A percentile compares a stretch with the other conserved stretches of the same genome.
These are phyloP conservation scores for Leccinum subgranulosum DNA, from an alignment of 768 basidiomycete species.

Conservation along the genomic window DNA sequence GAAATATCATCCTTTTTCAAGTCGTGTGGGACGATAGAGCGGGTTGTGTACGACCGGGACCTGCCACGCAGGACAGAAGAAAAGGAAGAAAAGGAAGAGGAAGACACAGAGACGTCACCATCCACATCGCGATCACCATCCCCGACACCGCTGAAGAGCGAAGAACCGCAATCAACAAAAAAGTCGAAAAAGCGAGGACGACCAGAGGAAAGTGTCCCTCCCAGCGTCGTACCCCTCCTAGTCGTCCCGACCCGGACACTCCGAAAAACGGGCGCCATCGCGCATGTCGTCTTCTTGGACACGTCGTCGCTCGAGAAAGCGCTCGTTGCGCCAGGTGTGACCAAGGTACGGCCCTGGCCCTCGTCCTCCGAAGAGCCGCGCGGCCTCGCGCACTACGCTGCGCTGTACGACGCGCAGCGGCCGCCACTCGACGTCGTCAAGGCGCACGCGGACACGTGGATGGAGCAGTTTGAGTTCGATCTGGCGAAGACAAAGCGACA, in stretches of 20 bases:
- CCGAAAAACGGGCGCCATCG: slow-evolving; percentile 61
- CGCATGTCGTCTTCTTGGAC: slow-evolving; percentile 74
- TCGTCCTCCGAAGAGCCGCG: slow-evolving; percentile 67
- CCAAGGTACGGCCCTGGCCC: slow-evolving; percentile 38
- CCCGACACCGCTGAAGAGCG: not conserved
- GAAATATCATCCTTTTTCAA: slow-evolving; percentile 80
- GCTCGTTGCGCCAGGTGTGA: slow-evolving; percentile 43
- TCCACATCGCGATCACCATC: not conserved
- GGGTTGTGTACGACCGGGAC: slow-evolving; percentile 61
- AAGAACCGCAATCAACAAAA: slow-evolving; percentile 21
- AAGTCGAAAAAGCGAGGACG: slow-evolving; percentile 30
- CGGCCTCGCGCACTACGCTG: slow-evolving; percentile 71
- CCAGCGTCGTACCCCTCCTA: slow-evolving; percentile 63
- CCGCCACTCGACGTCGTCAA: slow-evolving; percentile 73
- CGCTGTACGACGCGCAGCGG: slow-evolving; percentile 61
- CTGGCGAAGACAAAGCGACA: slow-evolving; percentile 54
- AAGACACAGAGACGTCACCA: not conserved
- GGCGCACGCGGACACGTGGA: slow-evolving; percentile 75
- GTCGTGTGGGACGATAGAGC: slow-evolving; percentile 72
- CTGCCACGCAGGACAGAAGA: slow-evolving; percentile 27
- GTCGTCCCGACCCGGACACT: slow-evolving; percentile 48
- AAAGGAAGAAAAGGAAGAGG: slow-evolving; percentile 23
- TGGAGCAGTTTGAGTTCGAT: slow-evolving; percentile 71
- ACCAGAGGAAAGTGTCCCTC: slow-evolving; percentile 31
- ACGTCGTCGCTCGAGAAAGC: slow-evolving; percentile 66